Evolutionary conservation across 2,329 filamentous ascomycete genomes (phyloP).

Genomic region (Helicocarpus griseus): DNA sequence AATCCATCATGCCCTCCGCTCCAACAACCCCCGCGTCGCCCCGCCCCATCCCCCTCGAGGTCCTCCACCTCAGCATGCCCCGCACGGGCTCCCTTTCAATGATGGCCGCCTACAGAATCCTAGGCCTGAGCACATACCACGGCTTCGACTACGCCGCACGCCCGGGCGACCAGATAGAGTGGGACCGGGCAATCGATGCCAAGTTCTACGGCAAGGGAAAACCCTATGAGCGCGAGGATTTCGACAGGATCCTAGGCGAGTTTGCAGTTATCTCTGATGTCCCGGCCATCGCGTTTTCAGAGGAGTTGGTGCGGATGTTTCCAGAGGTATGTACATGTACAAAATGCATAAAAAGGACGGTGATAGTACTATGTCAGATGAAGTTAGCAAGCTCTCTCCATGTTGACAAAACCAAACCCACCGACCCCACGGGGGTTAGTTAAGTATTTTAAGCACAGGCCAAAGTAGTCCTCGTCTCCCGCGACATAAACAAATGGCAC

Average conservation of each 20-base stretch:
- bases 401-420: too few species aligned
- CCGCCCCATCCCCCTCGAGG: not conserved
- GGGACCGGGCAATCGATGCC: slow-evolving; percentile 1
- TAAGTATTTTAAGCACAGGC: not conserved
- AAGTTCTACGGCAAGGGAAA: slow-evolving; percentile 4
- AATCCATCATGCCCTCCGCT: not conserved
- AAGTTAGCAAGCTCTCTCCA: not conserved
- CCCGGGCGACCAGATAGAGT: not conserved
- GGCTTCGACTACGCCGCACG: not conserved
- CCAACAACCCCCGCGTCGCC: not conserved
- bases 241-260: not conserved
- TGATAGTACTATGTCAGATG: not conserved
- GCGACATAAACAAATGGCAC: slow-evolving; percentile 3
- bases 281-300: slow-evolving; percentile 2
- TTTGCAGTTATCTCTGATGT: slow-evolving; percentile 1
- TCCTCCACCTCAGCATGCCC: slow-evolving; percentile 4
- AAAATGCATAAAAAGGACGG: not conserved
- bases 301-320: slow-evolving; percentile 4
- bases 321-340: not conserved
- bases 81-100: slow-evolving; percentile 1
- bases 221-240: not conserved
- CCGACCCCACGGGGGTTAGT: not conserved
- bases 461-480: slow-evolving; percentile 3
- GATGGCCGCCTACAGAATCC: slow-evolving; percentile 1
- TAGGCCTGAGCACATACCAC: not conserved